A percentile compares a stretch with the other conserved stretches of the same genome.
Evolutionary conservation across 2,329 filamentous ascomycete genomes (phyloP).

Genomic region (Paraconiothyrium sp.): DNA sequence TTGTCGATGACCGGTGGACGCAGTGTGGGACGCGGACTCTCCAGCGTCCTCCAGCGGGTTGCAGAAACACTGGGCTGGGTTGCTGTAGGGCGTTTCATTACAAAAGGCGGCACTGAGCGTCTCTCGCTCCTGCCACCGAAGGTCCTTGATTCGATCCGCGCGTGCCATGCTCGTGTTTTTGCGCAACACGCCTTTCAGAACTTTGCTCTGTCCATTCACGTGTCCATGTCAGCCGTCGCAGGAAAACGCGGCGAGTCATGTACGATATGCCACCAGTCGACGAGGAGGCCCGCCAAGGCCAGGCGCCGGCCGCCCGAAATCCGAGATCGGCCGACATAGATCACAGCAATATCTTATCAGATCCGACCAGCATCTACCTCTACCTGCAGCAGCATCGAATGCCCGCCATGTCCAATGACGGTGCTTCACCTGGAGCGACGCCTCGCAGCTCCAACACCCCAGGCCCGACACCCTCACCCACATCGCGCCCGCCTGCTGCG

Average conservation of each 20-base stretch:
- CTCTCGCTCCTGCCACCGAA: background rate
- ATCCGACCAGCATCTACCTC: constrained; percentile 29
- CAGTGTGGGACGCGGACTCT: background rate
- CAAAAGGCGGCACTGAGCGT: background rate
- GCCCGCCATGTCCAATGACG: constrained; percentile 32
- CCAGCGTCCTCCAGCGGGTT: background rate
- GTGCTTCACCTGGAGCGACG: constrained; percentile 4
- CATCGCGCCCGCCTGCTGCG: constrained; percentile 3
- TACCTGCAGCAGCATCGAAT: constrained; percentile 21
- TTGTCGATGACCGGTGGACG: background rate
- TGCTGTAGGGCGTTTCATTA: background rate
- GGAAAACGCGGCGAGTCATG: background rate
- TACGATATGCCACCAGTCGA: background rate
- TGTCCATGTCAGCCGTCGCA: background rate
- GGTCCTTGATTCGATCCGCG: background rate
- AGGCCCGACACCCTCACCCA: constrained; percentile 16
- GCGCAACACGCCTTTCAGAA: background rate
- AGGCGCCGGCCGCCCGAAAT: constrained; percentile 9
- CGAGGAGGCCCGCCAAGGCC: constrained; percentile 3
- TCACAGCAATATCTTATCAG: constrained; percentile 35
- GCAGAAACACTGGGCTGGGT: background rate
- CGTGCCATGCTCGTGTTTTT: background rate
- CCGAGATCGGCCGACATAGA: constrained; percentile 27
- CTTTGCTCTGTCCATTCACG: background rate
- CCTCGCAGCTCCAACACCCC: constrained; percentile 13